Evolutionary conservation across 495 filamentous ascomycete species (phyloP), one percentile per base, ranked within the genome.

Genomic region (Neurospora pannonica): DNA sequence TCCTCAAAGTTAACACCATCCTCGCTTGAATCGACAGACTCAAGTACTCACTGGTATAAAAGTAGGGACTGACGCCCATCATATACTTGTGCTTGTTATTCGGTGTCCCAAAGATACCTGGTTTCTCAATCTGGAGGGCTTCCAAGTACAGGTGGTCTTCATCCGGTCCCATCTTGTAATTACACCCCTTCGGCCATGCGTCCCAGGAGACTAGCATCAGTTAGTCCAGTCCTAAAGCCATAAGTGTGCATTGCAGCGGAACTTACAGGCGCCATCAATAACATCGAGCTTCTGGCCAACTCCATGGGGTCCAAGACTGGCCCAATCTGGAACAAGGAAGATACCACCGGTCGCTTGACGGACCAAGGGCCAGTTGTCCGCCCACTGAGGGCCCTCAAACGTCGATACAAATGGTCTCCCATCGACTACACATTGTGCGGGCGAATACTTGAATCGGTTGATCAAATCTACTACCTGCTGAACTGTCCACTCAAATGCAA

Each of bases 61-160:
- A 94, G 89, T 90, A 93, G 2, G 92, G 92, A 19, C 90, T 90
- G 17, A 93, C 89, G 19, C 89, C 88, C 92, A 93, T 93, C 92
- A 94, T 94, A 81, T 90, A 94, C 7, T 89, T 62, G 7, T 62
- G 54, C 54, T 34, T 62, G 28, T 62, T 62, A 6, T 34, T 62
- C 15, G 54, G 54, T 62, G 54, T 34, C 54, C 54, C 28, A 62
- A 62, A 34, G 54, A 62, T 34, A 1, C 54, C 54, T 1, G 54
- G 54, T 1, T 62, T 84, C 80, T 92, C 92, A 1, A 85, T 86
- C 5, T 74, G 71, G 9, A 87, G 79, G 21, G 80, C 81, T 11
- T 83, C 78, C 43, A 84, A 83, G 81, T 89, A 93, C 0, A 83
- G 80, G 24, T 80, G 74, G 75, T 94, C 92, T 36, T 85, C 84